These are phyloP conservation scores for Myxozyma monticola DNA, from an alignment of 805 yeast species.

Conservation along the genomic window DNA sequence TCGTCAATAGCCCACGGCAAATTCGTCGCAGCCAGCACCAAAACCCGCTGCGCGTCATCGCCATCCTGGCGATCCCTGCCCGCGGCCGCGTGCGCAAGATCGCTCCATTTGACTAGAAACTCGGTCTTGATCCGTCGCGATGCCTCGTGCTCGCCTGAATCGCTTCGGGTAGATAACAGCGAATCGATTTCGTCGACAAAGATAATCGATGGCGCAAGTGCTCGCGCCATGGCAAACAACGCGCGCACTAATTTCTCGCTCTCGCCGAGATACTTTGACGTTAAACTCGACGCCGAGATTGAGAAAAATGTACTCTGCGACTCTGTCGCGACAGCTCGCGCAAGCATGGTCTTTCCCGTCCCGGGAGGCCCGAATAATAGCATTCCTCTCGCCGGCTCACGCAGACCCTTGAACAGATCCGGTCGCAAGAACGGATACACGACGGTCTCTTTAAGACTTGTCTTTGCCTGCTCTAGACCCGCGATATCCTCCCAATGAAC, in stretches of 20 bases:
- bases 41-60: slow-evolving; percentile 61
- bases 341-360: slow-evolving; percentile 98
- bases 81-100: slow-evolving; percentile 82
- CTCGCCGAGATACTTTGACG: slow-evolving; percentile 83
- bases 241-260: slow-evolving; percentile 92
- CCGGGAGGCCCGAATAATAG: slow-evolving; percentile 96
- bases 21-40: slow-evolving; percentile 92
- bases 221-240: slow-evolving; percentile 77
- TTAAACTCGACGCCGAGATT: slow-evolving; percentile 83
- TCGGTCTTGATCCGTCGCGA: slow-evolving; percentile 89
- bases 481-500: slow-evolving; percentile 95
- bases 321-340: slow-evolving; percentile 95
- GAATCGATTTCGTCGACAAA: slow-evolving; percentile 97
- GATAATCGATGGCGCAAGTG: slow-evolving; percentile 86
- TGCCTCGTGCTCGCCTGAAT: slow-evolving; percentile 78
- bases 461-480: slow-evolving; percentile 85
- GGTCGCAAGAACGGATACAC: slow-evolving; percentile 95
- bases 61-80: slow-evolving; percentile 55
- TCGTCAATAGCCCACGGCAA: slow-evolving; percentile 97
- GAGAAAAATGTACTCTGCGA: slow-evolving; percentile 90
- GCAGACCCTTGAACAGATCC: slow-evolving; percentile 81
- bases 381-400: slow-evolving; percentile 98
- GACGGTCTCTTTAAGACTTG: slow-evolving; percentile 87
- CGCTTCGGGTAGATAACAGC: slow-evolving; percentile 75
- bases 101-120: slow-evolving; percentile 92